A percentile compares a stretch with the other conserved stretches of the same genome.
Conservation (phyloP, 148 eudicot genomes). For the Vaccinium darrowii region DNA sequence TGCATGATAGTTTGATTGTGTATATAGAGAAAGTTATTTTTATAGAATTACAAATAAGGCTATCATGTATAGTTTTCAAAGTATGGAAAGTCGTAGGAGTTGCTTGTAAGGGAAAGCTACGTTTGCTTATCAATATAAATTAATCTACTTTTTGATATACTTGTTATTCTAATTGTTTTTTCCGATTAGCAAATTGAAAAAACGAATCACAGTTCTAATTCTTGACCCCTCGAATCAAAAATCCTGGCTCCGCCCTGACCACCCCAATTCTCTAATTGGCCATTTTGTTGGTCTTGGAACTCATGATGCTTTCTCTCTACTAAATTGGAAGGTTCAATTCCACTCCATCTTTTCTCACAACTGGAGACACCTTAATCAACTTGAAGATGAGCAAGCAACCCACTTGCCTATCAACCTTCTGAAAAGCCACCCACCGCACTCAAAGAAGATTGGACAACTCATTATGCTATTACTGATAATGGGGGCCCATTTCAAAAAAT, state of each 20-base stretch:
- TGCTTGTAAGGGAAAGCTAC: too few species aligned
- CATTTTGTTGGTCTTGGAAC: not conserved
- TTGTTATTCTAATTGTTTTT: too few species aligned
- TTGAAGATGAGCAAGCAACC: not conserved
- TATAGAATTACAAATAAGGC: too few species aligned
- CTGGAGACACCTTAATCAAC: not conserved
- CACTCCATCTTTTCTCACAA: not conserved
- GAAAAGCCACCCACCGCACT: slow-evolving; percentile 11
- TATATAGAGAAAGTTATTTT: too few species aligned
- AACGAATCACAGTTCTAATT: too few species aligned
- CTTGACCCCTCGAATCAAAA: too few species aligned
- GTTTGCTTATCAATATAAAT: too few species aligned
- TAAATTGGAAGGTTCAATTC: not conserved
- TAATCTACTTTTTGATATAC: too few species aligned
- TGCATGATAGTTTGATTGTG: too few species aligned
- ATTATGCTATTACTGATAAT: not conserved
- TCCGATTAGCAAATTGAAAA: too few species aligned
- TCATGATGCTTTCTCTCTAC: not conserved
- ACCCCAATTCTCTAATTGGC: not conserved
- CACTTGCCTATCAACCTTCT: not conserved
- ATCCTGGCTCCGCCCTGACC: not conserved
- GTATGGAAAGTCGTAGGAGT: too few species aligned
- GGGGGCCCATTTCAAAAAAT: not conserved
- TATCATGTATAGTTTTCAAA: too few species aligned
- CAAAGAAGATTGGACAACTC: not conserved